Percentiles rank a stretch among this genome's conserved stretches.
phyloP scores from a whole-genome alignment of 441 rosid genomes.

The Pelargonium citronellum region DNA sequence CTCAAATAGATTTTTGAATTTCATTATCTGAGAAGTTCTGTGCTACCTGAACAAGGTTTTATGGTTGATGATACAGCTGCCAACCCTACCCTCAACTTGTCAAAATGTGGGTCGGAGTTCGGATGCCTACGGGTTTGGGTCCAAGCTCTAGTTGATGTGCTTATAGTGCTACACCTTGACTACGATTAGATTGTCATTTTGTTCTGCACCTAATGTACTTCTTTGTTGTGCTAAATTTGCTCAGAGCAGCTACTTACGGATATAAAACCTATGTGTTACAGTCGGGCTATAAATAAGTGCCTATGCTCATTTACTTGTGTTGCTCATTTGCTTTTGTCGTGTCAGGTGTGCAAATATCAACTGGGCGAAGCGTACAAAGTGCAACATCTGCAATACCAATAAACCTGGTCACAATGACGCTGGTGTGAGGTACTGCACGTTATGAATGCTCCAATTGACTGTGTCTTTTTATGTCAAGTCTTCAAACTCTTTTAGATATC shows the following conservation, averaged over 20 bases:
- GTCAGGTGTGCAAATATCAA: slow-evolving; percentile 5
- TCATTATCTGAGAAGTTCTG: neutral
- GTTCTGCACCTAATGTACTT: neutral
- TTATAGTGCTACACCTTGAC: neutral
- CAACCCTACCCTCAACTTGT: too few relatives aligned
- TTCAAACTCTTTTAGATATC: neutral
- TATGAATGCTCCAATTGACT: neutral
- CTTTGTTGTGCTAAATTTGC: neutral
- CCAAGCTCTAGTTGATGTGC: neutral
- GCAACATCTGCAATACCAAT: neutral
- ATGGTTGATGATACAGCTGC: neutral
- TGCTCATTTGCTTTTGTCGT: neutral
- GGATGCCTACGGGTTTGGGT: too few relatives aligned
- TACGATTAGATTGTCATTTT: neutral
- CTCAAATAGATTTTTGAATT: neutral
- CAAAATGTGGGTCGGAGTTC: too few relatives aligned
- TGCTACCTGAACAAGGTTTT: neutral
- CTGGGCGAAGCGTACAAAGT: neutral
- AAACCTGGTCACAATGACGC: slow-evolving; percentile 7
- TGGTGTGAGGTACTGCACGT: slow-evolving; percentile 2
- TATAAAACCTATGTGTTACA: neutral
- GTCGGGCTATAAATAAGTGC: neutral
- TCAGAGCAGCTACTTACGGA: neutral
- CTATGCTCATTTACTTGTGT: neutral
- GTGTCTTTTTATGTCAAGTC: neutral